phyloP scores from a whole-genome alignment of 495 filamentous ascomycete genomes.

The Lepraria neglecta region DNA sequence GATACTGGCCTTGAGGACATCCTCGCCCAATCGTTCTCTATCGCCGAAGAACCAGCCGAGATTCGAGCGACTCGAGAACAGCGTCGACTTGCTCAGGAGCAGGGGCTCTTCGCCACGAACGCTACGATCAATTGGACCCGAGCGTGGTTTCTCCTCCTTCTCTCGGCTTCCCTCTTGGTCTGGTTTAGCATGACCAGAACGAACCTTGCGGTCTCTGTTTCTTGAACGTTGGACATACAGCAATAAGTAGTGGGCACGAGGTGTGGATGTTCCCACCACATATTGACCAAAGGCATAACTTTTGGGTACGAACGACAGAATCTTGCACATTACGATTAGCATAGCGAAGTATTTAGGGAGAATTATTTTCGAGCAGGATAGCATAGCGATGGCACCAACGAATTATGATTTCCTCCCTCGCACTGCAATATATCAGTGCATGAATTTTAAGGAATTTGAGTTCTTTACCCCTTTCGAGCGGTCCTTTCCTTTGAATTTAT shows the following conservation, averaged over 20 bases:
- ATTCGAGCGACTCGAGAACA: slow-evolving; percentile 22
- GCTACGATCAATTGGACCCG: slow-evolving; percentile 15
- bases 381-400: neutral
- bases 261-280: neutral
- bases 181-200: slow-evolving; percentile 25
- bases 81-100: slow-evolving; percentile 3
- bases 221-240: neutral
- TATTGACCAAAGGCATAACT: neutral
- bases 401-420: neutral
- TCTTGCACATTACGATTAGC: neutral
- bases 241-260: neutral
- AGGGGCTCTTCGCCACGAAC: neutral
- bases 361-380: neutral
- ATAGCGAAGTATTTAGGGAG: slow-evolving; percentile 1
- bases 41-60: slow-evolving; percentile 36
- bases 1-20: slow-evolving; percentile 45
- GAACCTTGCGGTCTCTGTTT: neutral
- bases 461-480: too few species aligned
- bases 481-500: too few species aligned
- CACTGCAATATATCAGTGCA: neutral
- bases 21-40: slow-evolving; percentile 41
- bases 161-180: slow-evolving; percentile 32
- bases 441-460: too few species aligned
- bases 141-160: slow-evolving; percentile 27
- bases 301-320: neutral